These are phyloP conservation scores for Rhodotorula taiwanensis DNA, from an alignment of 768 basidiomycete species.

Conservation along the genomic window DNA sequence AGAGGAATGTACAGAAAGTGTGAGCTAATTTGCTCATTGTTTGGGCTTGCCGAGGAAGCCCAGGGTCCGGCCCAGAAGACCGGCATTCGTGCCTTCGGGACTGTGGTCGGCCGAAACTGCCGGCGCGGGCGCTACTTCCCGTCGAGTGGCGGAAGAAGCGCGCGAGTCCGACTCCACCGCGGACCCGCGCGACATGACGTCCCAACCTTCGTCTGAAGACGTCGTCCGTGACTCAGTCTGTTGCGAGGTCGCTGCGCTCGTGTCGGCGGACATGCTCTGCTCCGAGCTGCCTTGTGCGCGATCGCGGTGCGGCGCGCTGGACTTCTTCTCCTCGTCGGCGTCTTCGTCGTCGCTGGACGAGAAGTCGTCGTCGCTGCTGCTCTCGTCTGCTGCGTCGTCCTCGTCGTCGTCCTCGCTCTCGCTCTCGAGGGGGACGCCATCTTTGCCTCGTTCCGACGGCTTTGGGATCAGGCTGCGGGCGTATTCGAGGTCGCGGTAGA, in stretches of 20 bases:
- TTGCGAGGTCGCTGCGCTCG: not conserved
- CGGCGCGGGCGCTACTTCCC: too few relatives aligned
- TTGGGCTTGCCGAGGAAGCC: conserved; percentile 13
- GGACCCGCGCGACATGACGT: conserved; percentile 25
- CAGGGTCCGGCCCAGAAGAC: conserved; percentile 13
- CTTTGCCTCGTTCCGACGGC: conserved; percentile 3
- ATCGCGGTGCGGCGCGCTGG: not conserved
- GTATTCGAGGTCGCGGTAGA: conserved; percentile 94
- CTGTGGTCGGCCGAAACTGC: too few relatives aligned
- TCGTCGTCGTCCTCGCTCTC: not conserved
- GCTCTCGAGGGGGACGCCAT: not conserved
- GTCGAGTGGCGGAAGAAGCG: not conserved
- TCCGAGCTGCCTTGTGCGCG: too few relatives aligned
- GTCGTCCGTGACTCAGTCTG: conserved; percentile 8
- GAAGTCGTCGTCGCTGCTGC: not conserved
- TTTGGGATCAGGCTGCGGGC: conserved; percentile 47
- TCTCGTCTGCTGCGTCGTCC: conserved; percentile 4
- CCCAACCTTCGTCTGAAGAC: conserved; percentile 30
- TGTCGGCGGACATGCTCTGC: too few relatives aligned
- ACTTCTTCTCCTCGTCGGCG: conserved; percentile 3
- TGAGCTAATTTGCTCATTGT: not conserved
- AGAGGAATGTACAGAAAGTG: not conserved
- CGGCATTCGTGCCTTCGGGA: too few relatives aligned
- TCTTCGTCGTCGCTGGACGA: not conserved
- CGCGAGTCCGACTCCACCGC: conserved; percentile 12